These are phyloP conservation scores for Metschnikowia rubicola DNA, from an alignment of 805 yeast species.

Conservation along the genomic window DNA sequence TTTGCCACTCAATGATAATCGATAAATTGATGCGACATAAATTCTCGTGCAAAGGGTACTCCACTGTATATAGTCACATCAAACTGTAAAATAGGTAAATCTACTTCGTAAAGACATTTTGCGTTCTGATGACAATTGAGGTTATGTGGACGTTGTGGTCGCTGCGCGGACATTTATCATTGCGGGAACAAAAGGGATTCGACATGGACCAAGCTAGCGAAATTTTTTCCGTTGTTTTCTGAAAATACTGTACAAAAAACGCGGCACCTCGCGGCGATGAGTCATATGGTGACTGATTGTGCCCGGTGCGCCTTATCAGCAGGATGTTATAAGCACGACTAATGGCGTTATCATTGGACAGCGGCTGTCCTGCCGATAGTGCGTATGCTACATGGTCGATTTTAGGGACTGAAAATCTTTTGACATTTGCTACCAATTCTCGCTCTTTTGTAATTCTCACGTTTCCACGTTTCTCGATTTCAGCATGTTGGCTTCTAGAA, in stretches of 20 bases:
- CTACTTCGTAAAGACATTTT: no score
- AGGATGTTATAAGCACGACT: conserved; percentile 13
- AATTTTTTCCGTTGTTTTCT: no score
- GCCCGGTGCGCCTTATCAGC: conserved; percentile 14
- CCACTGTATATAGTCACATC: no score
- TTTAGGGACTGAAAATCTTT: neutral
- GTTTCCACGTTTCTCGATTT: neutral
- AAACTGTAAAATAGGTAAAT: no score
- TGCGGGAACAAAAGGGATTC: neutral
- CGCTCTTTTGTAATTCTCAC: neutral
- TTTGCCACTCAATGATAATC: no score
- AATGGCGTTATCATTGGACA: conserved; percentile 10
- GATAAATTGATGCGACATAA: no score
- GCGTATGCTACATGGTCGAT: neutral
- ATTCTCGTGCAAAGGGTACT: no score
- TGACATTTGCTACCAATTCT: neutral
- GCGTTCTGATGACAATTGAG: no score
- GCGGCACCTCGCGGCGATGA: conserved; percentile 8
- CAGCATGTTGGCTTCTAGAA: conserved; percentile 18
- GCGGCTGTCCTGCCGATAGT: conserved; percentile 6
- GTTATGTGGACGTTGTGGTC: no score
- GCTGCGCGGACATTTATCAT: neutral
- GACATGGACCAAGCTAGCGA: no score
- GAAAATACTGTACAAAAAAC: neutral
- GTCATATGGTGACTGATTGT: conserved; percentile 3